Evolutionary conservation across 805 yeast species (phyloP).

Genomic region (Barnettozyma sucrosica): DNA sequence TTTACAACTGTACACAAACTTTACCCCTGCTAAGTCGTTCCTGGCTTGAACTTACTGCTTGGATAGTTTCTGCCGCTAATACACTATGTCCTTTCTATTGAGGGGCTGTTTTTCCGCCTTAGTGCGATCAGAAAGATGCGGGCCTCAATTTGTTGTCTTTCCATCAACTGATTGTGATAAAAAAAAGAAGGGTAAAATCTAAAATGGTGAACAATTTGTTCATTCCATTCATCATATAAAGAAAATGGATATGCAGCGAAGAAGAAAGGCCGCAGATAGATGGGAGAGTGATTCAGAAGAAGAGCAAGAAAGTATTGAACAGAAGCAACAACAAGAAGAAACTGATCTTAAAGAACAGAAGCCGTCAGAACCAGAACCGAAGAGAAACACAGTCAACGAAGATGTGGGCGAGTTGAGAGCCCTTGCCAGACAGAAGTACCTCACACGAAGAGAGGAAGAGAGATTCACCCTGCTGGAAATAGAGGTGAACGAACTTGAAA

Average conservation of each 20-base stretch:
- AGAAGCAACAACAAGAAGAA: conserved; percentile 5
- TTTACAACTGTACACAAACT: too few species aligned
- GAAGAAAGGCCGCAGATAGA: conserved; percentile 14
- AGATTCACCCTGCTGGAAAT: conserved; percentile 36
- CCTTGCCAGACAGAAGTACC: conserved; percentile 44
- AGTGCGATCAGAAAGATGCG: too few species aligned
- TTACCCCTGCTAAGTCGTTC: not conserved
- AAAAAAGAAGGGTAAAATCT: not conserved
- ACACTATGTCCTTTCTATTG: too few species aligned
- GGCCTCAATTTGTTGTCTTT: too few species aligned
- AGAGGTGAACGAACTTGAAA: conserved; percentile 45
- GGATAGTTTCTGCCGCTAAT: too few species aligned
- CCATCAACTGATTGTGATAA: not conserved
- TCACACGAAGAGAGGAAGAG: conserved; percentile 43
- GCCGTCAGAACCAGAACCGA: conserved; percentile 1
- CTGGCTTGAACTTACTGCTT: too few species aligned
- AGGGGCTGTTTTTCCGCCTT: too few species aligned
- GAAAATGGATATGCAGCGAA: conserved; percentile 5
- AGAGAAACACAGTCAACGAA: conserved; percentile 2
- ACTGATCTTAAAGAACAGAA: not conserved
- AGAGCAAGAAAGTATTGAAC: conserved; percentile 1
- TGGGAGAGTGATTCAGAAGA: conserved; percentile 22
- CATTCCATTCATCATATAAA: not conserved
- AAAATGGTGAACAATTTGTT: too few species aligned
- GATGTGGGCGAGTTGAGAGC: conserved; percentile 34